These are phyloP conservation scores for Glycine tomentella DNA, from an alignment of 306 rosid species.

Conservation along the genomic window DNA sequence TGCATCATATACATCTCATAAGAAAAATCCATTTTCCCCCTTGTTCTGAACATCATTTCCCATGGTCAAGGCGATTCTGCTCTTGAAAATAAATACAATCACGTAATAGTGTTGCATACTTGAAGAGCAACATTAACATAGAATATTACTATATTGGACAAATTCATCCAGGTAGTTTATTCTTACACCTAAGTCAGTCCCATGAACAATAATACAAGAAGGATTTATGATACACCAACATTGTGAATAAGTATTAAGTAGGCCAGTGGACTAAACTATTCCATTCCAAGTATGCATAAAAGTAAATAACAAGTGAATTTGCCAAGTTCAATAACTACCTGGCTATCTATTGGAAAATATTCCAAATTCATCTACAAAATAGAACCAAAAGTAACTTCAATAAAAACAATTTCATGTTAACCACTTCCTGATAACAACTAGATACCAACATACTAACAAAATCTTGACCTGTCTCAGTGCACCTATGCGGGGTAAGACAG, in stretches of 20 bases:
- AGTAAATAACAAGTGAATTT: neutral
- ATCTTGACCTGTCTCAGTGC: slow-evolving; percentile 84
- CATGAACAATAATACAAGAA: slow-evolving; percentile 9
- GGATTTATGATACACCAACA: neutral
- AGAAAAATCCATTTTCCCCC: slow-evolving; percentile 34
- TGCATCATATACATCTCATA: slow-evolving; percentile 50
- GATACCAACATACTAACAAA: slow-evolving; percentile 29
- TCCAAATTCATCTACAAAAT: slow-evolving; percentile 88
- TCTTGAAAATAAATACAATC: slow-evolving; percentile 36
- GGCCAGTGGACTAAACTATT: slow-evolving; percentile 1
- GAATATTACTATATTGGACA: neutral
- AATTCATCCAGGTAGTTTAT: slow-evolving; percentile 6
- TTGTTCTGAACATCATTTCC: slow-evolving; percentile 23
- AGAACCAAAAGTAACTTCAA: slow-evolving; percentile 38
- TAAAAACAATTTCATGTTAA: slow-evolving; percentile 28
- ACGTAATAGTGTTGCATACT: neutral
- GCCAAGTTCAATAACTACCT: slow-evolving; percentile 59
- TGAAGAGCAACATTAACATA: neutral
- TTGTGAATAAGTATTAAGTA: slow-evolving; percentile 4
- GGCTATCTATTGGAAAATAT: slow-evolving; percentile 86
- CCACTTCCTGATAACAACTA: slow-evolving; percentile 34
- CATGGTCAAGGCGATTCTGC: slow-evolving; percentile 28
- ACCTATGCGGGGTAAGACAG: slow-evolving; percentile 94
- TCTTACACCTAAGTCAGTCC: slow-evolving; percentile 1
- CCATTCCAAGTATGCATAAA: neutral